Evolutionary conservation across 352 stramenopile genomes (phyloP), one percentile per base, ranked within the genome.

Genomic region (Phytophthora podocarpi): DNA sequence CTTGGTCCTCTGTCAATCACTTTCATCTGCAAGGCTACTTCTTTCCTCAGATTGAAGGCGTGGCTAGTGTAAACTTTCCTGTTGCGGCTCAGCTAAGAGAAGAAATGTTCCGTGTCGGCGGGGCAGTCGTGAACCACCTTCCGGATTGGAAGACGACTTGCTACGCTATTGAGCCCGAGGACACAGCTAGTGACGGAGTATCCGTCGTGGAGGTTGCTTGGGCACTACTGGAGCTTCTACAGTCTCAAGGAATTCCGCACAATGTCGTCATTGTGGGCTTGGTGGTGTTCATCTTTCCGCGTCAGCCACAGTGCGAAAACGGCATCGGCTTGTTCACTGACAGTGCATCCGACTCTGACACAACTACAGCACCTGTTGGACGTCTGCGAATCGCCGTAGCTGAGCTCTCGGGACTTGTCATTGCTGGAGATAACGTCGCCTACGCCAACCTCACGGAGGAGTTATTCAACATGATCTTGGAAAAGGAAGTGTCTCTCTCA

Each of bases 1-100:
- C 84, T 13, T 93, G 84, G 84, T 88, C 84, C 8, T 91, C 81
- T 4, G 84, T 93, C 9, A 89, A 91, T 42, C 81, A 93, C 48
- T 84, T 86, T 40, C 84, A 93, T 28, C 75, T 91, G 3, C 84
- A 93, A 61, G 76, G 73, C 0, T 88, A 81, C 28, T 89, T 86
- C 54, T 75, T 84, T 30, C 28, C 66, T 40, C 43, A 73, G 10
- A 21, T 68, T 34, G 27, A 53, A 40, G 32, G 12, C 9, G 13
- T 4, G 11, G 10, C 5, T 7, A 39, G 31, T 34, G 45, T 5
- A 3, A 75, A 59, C 41, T 82, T 93, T 43, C 78, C 79, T 4
- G 37, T 93, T 30, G 45, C 57, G 1, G 21, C 9, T 8, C 80
- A 91, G 36, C 20, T n/a, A 4, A 53, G 78, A 52, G 18, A 74